phyloP scores from a whole-genome alignment of 768 basidiomycete genomes.

The Lentinula sp. region DNA sequence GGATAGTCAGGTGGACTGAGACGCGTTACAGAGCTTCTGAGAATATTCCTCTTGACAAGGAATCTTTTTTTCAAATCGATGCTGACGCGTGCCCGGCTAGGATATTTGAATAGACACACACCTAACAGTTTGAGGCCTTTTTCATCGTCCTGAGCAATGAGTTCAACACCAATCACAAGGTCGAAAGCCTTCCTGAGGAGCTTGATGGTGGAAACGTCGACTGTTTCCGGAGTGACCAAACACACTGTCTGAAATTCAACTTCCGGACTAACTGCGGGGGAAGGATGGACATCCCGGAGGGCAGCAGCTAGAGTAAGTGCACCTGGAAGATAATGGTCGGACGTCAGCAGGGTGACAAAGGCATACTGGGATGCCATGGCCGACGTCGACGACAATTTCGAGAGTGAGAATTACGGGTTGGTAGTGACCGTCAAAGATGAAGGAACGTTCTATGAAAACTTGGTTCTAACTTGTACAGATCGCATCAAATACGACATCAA shows the following conservation, averaged over 20 bases:
- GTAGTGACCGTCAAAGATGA: not conserved
- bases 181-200: slow-evolving; percentile 76
- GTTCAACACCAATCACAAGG: slow-evolving; percentile 87
- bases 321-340: slow-evolving; percentile 89
- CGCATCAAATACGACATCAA: not conserved
- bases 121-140: slow-evolving; percentile 77
- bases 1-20: slow-evolving; percentile 6
- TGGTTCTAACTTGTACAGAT: not conserved
- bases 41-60: slow-evolving; percentile 1
- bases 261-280: slow-evolving; percentile 49
- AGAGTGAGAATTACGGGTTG: slow-evolving; percentile 15
- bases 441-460: not conserved
- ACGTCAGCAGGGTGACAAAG: slow-evolving; percentile 90
- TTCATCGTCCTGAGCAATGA: slow-evolving; percentile 65
- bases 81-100: slow-evolving; percentile 14
- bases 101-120: slow-evolving; percentile 30
- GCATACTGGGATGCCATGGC: slow-evolving; percentile 67
- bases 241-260: slow-evolving; percentile 79
- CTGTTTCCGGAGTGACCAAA: slow-evolving; percentile 89
- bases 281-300: slow-evolving; percentile 71
- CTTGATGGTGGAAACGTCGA: slow-evolving; percentile 78
- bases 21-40: slow-evolving; percentile 10
- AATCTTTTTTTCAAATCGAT: slow-evolving; percentile 8
- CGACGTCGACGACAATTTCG: slow-evolving; percentile 13
- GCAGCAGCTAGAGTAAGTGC: slow-evolving; percentile 84